Conservation (phyloP, 2,329 filamentous ascomycete species). For the Cladosporium sp. region DNA sequence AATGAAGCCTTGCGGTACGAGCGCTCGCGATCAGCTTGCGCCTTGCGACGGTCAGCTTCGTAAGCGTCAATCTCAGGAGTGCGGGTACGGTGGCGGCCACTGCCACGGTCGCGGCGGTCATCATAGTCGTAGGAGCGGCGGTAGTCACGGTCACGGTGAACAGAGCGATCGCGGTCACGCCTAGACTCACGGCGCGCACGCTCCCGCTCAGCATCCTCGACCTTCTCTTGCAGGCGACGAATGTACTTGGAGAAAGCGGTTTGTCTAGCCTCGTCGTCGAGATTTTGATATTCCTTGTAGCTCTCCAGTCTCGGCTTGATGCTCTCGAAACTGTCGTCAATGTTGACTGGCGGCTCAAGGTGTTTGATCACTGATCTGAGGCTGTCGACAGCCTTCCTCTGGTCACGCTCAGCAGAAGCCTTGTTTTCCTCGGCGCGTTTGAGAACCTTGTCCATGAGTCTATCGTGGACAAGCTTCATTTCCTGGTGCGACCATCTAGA, state of each 20-base stretch:
- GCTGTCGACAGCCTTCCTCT: conserved; percentile 80
- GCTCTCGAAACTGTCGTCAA: conserved; percentile 84
- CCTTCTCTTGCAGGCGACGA: conserved; percentile 85
- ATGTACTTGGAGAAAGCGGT: conserved; percentile 90
- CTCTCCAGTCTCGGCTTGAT: conserved; percentile 77
- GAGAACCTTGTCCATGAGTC: conserved; percentile 81
- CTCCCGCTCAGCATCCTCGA: conserved; percentile 72
- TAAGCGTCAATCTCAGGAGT: conserved; percentile 91
- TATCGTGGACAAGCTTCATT: conserved; percentile 78
- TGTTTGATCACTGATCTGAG: conserved; percentile 86
- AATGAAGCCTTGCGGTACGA: conserved; percentile 75
- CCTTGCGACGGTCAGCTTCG: conserved; percentile 90
- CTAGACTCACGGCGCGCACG: conserved; percentile 42
- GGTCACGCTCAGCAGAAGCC: conserved; percentile 76
- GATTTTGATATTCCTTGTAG: conserved; percentile 78
- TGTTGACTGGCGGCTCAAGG: conserved; percentile 76
- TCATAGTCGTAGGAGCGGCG: conserved; percentile 44
- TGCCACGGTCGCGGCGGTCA: conserved; percentile 48
- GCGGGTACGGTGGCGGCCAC: conserved; percentile 53
- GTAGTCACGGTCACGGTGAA: conserved; percentile 36
- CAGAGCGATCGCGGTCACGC: conserved; percentile 43
- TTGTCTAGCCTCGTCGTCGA: conserved; percentile 80
- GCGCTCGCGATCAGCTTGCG: conserved; percentile 89
- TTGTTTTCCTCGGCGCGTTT: conserved; percentile 81
- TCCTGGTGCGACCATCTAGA: conserved; percentile 81